Evolutionary conservation across 495 filamentous ascomycete species (phyloP).

Genomic region (Lasiosphaeria hispida): DNA sequence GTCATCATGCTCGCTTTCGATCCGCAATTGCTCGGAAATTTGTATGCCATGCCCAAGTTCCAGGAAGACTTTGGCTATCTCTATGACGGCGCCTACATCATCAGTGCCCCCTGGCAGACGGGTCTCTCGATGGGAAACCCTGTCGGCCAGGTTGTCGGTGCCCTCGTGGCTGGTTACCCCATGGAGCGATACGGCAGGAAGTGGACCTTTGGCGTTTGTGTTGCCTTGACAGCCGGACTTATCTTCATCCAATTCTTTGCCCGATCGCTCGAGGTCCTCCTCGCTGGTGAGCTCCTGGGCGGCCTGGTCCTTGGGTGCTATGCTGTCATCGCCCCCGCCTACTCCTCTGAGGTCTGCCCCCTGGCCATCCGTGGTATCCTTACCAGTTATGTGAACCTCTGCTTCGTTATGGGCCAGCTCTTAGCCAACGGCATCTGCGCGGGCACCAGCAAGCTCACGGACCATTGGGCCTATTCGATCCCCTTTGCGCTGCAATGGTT

Average conservation of each 20-base stretch:
- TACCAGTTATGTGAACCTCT: constrained; percentile 62
- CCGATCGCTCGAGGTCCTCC: constrained; percentile 38
- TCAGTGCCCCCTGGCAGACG: constrained; percentile 46
- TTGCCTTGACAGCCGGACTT: constrained; percentile 43
- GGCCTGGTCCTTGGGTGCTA: constrained; percentile 54
- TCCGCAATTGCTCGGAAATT: constrained; percentile 42
- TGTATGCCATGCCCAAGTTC: constrained; percentile 47
- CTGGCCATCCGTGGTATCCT: constrained; percentile 55
- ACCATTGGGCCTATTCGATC: constrained; percentile 54
- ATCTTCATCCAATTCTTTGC: constrained; percentile 61
- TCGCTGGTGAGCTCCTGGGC: constrained; percentile 52
- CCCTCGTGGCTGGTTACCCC: constrained; percentile 45
- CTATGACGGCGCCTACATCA: constrained; percentile 31
- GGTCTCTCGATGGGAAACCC: constrained; percentile 46
- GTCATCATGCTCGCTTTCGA: constrained; percentile 49
- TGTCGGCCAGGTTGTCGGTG: constrained; percentile 47
- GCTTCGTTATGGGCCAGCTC: constrained; percentile 66
- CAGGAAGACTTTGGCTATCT: constrained; percentile 42
- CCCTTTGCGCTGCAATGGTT: constrained; percentile 66
- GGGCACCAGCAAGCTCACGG: constrained; percentile 40
- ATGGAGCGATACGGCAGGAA: constrained; percentile 47
- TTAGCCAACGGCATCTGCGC: constrained; percentile 54
- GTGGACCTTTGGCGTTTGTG: constrained; percentile 42
- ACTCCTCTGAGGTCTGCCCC: constrained; percentile 62
- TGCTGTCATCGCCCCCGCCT: constrained; percentile 57